phyloP scores from a whole-genome alignment of 1,284 basidiomycete species.

The Xerocomus cyaneibrunnescens region DNA sequence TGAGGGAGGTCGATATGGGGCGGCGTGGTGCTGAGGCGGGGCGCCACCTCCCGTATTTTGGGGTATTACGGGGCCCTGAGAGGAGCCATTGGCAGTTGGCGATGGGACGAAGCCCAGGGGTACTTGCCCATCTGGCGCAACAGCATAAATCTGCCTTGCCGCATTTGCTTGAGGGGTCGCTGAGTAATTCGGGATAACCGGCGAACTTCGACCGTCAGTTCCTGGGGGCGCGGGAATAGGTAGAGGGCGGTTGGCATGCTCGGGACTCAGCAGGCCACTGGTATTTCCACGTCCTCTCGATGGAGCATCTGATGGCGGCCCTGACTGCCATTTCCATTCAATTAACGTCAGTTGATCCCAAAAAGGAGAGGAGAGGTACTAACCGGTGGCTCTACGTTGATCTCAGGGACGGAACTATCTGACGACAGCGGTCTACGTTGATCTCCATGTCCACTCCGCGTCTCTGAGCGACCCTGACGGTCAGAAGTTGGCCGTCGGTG shows the following conservation, averaged over 20 bases:
- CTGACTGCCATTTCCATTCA: conserved; percentile 23
- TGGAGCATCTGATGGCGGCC: conserved; percentile 35
- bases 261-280: conserved; percentile 30
- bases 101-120: conserved; percentile 14
- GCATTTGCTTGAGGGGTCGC: conserved; percentile 8
- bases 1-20: conserved; percentile 16
- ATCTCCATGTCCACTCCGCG: conserved; percentile 21
- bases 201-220: conserved; percentile 6
- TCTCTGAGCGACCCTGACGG: conserved; percentile 30
- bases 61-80: conserved; percentile 27
- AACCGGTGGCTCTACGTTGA: conserved; percentile 34
- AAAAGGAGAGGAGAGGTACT: conserved; percentile 11
- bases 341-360: conserved; percentile 17
- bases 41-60: conserved; percentile 8
- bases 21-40: conserved; percentile 10
- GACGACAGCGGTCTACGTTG: conserved; percentile 30
- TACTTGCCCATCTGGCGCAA: conserved; percentile 10
- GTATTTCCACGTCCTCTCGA: conserved; percentile 27
- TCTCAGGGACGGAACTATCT: conserved; percentile 37
- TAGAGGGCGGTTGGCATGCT: conserved; percentile 32
- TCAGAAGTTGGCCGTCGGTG: conserved; percentile 26
- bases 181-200: conserved; percentile 15
- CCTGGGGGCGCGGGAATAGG: conserved; percentile 21
- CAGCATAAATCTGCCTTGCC: conserved; percentile 18
- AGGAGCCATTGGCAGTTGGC: neutral